Percentiles rank a stretch among this genome's conserved stretches.
These are phyloP conservation scores for Teratosphaeria zuluensis DNA, from an alignment of 2,329 filamentous ascomycete species.

Conservation along the genomic window DNA sequence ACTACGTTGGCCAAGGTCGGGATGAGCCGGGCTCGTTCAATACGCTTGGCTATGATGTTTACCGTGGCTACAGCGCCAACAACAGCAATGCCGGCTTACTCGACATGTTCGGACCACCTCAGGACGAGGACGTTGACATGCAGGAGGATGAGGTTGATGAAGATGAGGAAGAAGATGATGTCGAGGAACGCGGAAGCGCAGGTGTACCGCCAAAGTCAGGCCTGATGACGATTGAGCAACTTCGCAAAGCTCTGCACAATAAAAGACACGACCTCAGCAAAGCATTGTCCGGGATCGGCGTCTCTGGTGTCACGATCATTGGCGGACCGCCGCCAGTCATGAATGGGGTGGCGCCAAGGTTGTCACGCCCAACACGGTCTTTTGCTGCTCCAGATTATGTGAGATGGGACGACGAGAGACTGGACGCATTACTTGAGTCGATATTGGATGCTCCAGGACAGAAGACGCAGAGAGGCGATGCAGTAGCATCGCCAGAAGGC, in stretches of 20 bases:
- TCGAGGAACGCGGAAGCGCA: neutral
- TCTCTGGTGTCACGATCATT: constrained; percentile 10
- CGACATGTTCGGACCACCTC: neutral
- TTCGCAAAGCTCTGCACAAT: constrained; percentile 16
- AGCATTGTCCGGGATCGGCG: constrained; percentile 14
- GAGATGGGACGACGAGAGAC: constrained; percentile 21
- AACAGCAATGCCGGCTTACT: neutral
- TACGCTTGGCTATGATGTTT: constrained; percentile 44
- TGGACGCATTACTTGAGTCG: constrained; percentile 20
- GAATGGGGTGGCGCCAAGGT: neutral
- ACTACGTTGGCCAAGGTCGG: constrained; percentile 55
- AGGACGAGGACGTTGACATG: neutral
- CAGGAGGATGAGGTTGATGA: constrained; percentile 40
- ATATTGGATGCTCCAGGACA: constrained; percentile 21
- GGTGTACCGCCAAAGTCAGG: neutral
- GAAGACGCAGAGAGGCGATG: constrained; percentile 8
- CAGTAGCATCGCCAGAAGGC: neutral
- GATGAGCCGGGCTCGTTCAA: constrained; percentile 38
- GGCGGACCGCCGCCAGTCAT: constrained; percentile 4
- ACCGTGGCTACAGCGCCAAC: constrained; percentile 28
- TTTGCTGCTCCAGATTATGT: neutral
- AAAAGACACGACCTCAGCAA: constrained; percentile 10
- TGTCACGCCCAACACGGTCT: neutral
- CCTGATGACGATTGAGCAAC: constrained; percentile 11
- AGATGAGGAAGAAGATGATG: constrained; percentile 25